Base-by-base conservation (phyloP, 225 moss, liverwort and hornwort genomes). In the Sphagnum contortum region DNA sequence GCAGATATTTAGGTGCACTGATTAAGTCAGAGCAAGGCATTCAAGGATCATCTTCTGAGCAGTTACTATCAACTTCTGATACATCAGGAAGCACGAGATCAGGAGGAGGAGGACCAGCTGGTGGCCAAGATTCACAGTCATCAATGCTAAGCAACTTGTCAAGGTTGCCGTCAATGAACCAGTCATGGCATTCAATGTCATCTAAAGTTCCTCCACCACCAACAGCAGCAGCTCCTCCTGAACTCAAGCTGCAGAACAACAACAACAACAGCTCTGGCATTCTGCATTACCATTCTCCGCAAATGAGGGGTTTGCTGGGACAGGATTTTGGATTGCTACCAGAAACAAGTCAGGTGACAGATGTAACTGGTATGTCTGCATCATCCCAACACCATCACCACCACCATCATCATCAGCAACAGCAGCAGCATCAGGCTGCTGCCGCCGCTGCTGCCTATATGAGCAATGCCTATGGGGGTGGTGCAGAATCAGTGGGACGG, bases 271-370 rank as follows among this genome's bases (percentile, higher is more conserved):
- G 1, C 29, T 85, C 79, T 76, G 91, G 88, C 49, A 82, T 98
- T 57, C 73, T 93, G 70, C 89, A 89, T 69, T 92, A 90, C 67
- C 65, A 75, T 12, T 81, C 75, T 44, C 83, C 92, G 13, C 93
- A 92, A 77, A 93, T 98, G 98, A 79, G 98, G 47, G 88, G 88
- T 2, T 9, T 98, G 56, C 79, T 98, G 47, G 96, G 95, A 12
- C 90, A 91, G 66, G 98, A 98, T 48, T 93, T 98, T 47, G 98
- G 93, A 2, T 66, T 98, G 8, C 29, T 29, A 29, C 29, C 29
- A 29, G 98, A 98, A 72, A 81, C 91, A 3, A 85, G 73, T 63
- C 90, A 77, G 29, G 29, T 29, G 29, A 29, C 29, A 29, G 29
- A 29, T 29, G 29, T 29, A 29, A 29, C 29, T 29, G 29, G 29